phyloP scores from a whole-genome alignment of 176 grass and related monocot genomes.

The Elaeis guineensis region DNA sequence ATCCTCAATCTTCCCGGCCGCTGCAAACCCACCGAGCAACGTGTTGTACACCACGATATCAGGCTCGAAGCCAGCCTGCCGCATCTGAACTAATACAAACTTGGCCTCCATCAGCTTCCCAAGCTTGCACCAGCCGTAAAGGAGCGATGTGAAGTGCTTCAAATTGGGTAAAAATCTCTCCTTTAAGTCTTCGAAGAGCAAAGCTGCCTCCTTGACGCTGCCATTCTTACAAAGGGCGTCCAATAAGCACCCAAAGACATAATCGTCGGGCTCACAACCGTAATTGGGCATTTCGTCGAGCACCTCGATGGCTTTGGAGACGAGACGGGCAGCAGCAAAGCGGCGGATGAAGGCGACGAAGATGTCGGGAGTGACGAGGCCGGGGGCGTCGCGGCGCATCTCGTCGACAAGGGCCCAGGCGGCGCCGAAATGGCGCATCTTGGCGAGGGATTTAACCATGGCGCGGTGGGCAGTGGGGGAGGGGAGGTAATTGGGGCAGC shows the following conservation, averaged over 20 bases:
- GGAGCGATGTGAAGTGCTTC: constrained; percentile 74
- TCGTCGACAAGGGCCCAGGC: constrained; percentile 38
- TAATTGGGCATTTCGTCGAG: constrained; percentile 39
- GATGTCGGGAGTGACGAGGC: constrained; percentile 43
- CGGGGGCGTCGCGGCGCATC: constrained; percentile 33
- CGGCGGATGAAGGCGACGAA: constrained; percentile 17
- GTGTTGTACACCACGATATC: constrained; percentile 88
- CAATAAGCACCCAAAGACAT: constrained; percentile 35
- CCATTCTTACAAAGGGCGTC: constrained; percentile 48
- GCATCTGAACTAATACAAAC: constrained; percentile 76
- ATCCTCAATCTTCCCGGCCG: constrained; percentile 77
- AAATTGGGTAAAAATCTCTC: constrained; percentile 39
- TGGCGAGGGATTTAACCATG: constrained; percentile 34
- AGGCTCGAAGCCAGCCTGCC: constrained; percentile 47
- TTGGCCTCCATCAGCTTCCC: constrained; percentile 91
- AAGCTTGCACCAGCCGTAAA: constrained; percentile 88
- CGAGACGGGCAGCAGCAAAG: constrained; percentile 37
- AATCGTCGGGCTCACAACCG: constrained; percentile 16
- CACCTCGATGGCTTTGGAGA: constrained; percentile 40
- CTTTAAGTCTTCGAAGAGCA: constrained; percentile 73
- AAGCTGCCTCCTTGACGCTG: constrained; percentile 50
- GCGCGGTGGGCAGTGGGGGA: constrained; percentile 51
- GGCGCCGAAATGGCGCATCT: constrained; percentile 41
- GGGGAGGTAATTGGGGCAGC: too few species aligned
- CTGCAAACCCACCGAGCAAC: constrained; percentile 67